Evolutionary conservation across 179 eudicot species (phyloP), one percentile per base, ranked within the genome.

Genomic region (Silene coronaria): DNA sequence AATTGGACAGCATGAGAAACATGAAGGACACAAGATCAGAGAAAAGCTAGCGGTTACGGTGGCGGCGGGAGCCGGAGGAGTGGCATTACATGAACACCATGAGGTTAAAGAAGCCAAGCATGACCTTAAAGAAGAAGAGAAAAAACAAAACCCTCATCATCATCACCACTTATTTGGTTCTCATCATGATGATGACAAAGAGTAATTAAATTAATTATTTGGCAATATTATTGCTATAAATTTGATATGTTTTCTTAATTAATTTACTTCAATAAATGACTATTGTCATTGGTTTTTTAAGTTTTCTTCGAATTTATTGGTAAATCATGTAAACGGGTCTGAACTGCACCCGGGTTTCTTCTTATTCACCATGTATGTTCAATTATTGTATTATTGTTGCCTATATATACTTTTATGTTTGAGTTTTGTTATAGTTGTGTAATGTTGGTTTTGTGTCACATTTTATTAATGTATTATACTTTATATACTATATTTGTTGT

Each of bases 81-180:
- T 74, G 9, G 81, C 75, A 45, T 38, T 79, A 22, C 81, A 79
- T 21, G 81, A 79, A 70, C 81, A 79, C 81, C 81, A 74, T 16
- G 78, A 79, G 64, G 78, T 8, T 6, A 79, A 79, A 58, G 77
- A 79, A 28, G 48, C 78, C 22, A 79, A 79, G 46, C 27, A 74
- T 5, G 78, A 79, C 2, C 78, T 74, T 62, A 79, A 79, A 10
- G 81, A 79, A 74, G 81, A 79, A 53, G 81, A 79, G 78, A 30
- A 74, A 46, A 74, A 73, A 58, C 80, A 63, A 42, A 67, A 78
- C 73, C 76, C 76, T 32, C 72, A 78, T 36, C 80, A 64, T 36
- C 76, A 73, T 5, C 46, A 71, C 66, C 71, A 34, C 16, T 36
- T 72, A 26, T 78, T 73, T 51, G 75, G 70, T 23, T 62, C 62